These are phyloP conservation scores for Perilla frutescens DNA, from an alignment of 257 asterid species.

Conservation along the genomic window DNA sequence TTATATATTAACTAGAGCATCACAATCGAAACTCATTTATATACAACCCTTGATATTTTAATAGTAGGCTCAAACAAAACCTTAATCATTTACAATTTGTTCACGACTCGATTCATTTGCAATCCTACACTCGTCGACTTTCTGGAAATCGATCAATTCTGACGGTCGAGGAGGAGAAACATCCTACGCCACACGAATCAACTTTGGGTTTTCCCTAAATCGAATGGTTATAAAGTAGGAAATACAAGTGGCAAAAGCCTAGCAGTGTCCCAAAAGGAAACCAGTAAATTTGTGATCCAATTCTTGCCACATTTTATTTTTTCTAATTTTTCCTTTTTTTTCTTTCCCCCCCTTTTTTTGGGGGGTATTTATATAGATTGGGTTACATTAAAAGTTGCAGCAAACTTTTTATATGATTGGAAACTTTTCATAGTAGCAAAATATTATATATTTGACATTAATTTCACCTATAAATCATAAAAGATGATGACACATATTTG, in stretches of 20 bases:
- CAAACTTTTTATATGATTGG: conserved; percentile 26
- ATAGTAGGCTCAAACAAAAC: no score
- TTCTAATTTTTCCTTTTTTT: neutral
- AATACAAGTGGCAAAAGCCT: conserved; percentile 36
- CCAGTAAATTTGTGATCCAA: conserved; percentile 1
- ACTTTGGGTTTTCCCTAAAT: neutral
- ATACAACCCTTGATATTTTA: no score
- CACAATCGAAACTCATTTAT: no score
- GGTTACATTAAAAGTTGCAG: conserved; percentile 21
- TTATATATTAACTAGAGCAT: no score
- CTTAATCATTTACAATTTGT: neutral
- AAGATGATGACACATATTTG: conserved; percentile 6
- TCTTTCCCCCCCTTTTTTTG: no score
- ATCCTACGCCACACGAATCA: conserved; percentile 39
- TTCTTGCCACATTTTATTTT: conserved; percentile 21
- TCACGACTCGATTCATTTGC: neutral
- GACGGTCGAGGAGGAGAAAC: conserved; percentile 1
- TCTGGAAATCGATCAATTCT: no score
- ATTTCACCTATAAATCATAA: neutral
- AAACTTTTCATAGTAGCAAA: conserved; percentile 25
- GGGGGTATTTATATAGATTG: neutral
- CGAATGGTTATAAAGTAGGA: neutral
- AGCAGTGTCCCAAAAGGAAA: conserved; percentile 25
- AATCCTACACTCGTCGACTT: neutral
- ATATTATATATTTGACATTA: neutral